Evolutionary conservation across 129 eudicot genomes (phyloP).

Genomic region (Heracleum sosnowskyi): DNA sequence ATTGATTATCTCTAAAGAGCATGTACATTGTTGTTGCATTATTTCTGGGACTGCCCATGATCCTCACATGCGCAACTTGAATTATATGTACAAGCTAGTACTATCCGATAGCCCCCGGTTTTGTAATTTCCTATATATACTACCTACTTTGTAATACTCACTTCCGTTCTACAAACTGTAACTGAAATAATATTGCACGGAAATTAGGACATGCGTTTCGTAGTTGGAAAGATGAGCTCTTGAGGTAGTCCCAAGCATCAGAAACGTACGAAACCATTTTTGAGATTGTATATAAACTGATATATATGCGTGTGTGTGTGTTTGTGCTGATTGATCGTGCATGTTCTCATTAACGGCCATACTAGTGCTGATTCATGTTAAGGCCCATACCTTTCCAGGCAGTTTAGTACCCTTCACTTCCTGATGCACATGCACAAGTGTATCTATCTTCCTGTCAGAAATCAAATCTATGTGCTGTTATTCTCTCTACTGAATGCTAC

Average conservation of each 20-base stretch:
- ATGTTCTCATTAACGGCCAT: conserved; percentile 3
- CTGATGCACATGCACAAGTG: conserved; percentile 4
- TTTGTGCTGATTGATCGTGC: background rate
- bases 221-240: background rate
- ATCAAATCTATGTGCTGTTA: conserved; percentile 6
- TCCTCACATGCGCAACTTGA: conserved; percentile 3
- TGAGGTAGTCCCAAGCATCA: background rate
- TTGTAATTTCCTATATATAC: background rate
- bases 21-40: background rate
- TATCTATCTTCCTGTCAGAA: background rate
- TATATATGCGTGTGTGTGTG: background rate
- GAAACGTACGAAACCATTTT: background rate
- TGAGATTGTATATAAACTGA: background rate
- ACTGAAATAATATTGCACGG: background rate
- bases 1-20: background rate
- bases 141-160: background rate
- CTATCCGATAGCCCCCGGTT: conserved; percentile 5
- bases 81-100: too few relatives aligned
- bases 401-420: background rate
- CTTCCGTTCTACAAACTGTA: background rate
- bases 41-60: conserved; percentile 2
- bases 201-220: background rate
- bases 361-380: conserved; percentile 3
- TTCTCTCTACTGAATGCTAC: background rate
- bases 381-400: conserved; percentile 5